Percentiles rank a stretch among this genome's conserved stretches.
Evolutionary conservation across 805 yeast species (phyloP).

Genomic region (Saturnispora bothae): DNA sequence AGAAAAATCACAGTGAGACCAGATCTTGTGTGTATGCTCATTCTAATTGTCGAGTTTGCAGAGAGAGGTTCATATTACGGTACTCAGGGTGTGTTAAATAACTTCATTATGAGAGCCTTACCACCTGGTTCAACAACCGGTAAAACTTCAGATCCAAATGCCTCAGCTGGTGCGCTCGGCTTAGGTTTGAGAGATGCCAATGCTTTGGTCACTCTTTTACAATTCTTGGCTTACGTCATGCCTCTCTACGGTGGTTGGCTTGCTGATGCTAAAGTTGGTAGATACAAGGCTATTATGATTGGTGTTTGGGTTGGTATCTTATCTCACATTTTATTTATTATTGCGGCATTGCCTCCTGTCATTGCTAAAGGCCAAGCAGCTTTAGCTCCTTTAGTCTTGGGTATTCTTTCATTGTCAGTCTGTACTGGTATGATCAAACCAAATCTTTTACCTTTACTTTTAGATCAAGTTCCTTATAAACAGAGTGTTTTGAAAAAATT

Average conservation of each 20-base stretch:
- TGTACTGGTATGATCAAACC: constrained; percentile 50
- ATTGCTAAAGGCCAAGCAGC: constrained; percentile 29
- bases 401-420: constrained; percentile 30
- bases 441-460: constrained; percentile 37
- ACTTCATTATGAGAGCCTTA: constrained; percentile 41
- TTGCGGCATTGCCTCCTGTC: constrained; percentile 39
- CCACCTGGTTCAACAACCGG: constrained; percentile 40
- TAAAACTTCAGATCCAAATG: constrained; percentile 24
- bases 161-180: constrained; percentile 40
- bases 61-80: constrained; percentile 50
- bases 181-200: constrained; percentile 36
- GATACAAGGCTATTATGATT: constrained; percentile 38
- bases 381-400: constrained; percentile 33
- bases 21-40: constrained; percentile 39
- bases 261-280: constrained; percentile 40
- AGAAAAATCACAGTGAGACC: constrained; percentile 33
- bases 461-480: constrained; percentile 56
- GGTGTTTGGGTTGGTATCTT: constrained; percentile 39
- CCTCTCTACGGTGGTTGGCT: constrained; percentile 44
- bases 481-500: constrained; percentile 48
- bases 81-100: constrained; percentile 34
- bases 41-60: constrained; percentile 41
- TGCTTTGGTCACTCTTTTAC: constrained; percentile 37
- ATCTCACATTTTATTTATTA: constrained; percentile 37
- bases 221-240: constrained; percentile 38